Percentiles rank a stretch among this genome's conserved stretches.
These are phyloP conservation scores for Candida pseudoviswanathii DNA, from an alignment of 1,139 yeast genomes.

Conservation along the genomic window DNA sequence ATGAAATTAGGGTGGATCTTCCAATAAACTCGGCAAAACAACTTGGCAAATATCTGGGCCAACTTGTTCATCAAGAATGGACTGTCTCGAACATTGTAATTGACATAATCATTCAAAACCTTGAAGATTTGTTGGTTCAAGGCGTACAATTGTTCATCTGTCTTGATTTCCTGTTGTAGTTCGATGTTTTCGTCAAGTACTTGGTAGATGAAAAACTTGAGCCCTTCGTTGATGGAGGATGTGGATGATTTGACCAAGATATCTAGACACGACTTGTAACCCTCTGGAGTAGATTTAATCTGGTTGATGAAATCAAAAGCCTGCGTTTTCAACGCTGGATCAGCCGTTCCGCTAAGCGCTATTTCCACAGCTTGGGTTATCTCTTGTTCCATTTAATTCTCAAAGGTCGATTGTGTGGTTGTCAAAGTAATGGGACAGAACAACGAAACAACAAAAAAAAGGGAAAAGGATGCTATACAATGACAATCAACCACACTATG, in stretches of 20 bases:
- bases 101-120: slow-evolving; percentile 35
- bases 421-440: background rate
- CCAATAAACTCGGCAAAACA: slow-evolving; percentile 70
- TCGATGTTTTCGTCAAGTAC: slow-evolving; percentile 71
- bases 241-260: slow-evolving; percentile 44
- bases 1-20: slow-evolving; percentile 67
- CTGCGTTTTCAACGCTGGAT: slow-evolving; percentile 69
- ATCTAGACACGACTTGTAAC: slow-evolving; percentile 76
- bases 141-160: slow-evolving; percentile 44
- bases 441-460: slow-evolving; percentile 3
- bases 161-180: slow-evolving; percentile 28
- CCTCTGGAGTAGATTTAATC: slow-evolving; percentile 73
- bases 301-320: slow-evolving; percentile 81
- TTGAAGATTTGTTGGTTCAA: slow-evolving; percentile 46
- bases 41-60: slow-evolving; percentile 68
- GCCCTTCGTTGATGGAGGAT: slow-evolving; percentile 45
- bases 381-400: slow-evolving; percentile 71
- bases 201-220: slow-evolving; percentile 79
- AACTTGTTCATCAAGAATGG: slow-evolving; percentile 72
- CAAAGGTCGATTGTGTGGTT: slow-evolving; percentile 1
- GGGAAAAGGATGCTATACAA: background rate
- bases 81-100: slow-evolving; percentile 48
- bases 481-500: background rate
- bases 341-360: slow-evolving; percentile 81
- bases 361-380: slow-evolving; percentile 92